Evolutionary conservation across 768 basidiomycete species (phyloP).

Genomic region (Mycena chlorophos): DNA sequence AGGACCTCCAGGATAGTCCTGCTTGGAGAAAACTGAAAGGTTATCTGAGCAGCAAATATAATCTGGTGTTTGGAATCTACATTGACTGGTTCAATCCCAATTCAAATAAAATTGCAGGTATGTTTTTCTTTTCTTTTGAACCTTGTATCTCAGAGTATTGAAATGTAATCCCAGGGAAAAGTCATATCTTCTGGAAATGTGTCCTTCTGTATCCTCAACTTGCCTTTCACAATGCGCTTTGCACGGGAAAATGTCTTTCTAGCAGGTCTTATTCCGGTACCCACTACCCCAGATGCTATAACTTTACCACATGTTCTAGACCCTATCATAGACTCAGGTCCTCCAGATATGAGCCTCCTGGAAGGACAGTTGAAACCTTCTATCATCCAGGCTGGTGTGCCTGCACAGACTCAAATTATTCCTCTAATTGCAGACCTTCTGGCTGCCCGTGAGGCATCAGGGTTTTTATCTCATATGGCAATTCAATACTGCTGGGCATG

Average conservation of each 20-base stretch:
- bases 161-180: conserved; percentile 6
- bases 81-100: conserved; percentile 30
- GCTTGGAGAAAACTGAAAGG: conserved; percentile 10
- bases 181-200: conserved; percentile 19
- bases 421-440: conserved; percentile 22
- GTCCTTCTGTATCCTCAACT: conserved; percentile 29
- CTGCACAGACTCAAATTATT: conserved; percentile 13
- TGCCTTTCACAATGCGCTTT: conserved; percentile 25
- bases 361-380: conserved; percentile 12
- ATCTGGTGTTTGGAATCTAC: conserved; percentile 25
- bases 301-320: conserved; percentile 15
- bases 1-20: conserved; percentile 15
- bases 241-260: conserved; percentile 30
- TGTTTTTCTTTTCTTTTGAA: conserved; percentile 3
- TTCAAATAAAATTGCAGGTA: conserved; percentile 25
- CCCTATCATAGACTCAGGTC: conserved; percentile 7
- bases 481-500: conserved; percentile 25
- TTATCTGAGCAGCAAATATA: conserved; percentile 6
- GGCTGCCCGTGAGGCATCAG: conserved; percentile 19
- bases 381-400: conserved; percentile 18
- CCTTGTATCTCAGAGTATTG: not conserved
- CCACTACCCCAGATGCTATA: conserved; percentile 22
- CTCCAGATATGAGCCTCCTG: conserved; percentile 5
- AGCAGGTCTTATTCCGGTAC: conserved; percentile 30
- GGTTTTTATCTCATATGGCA: conserved; percentile 18